Conservation (phyloP, 2,329 filamentous ascomycete species). For the Curvularia hawaiiensis region DNA sequence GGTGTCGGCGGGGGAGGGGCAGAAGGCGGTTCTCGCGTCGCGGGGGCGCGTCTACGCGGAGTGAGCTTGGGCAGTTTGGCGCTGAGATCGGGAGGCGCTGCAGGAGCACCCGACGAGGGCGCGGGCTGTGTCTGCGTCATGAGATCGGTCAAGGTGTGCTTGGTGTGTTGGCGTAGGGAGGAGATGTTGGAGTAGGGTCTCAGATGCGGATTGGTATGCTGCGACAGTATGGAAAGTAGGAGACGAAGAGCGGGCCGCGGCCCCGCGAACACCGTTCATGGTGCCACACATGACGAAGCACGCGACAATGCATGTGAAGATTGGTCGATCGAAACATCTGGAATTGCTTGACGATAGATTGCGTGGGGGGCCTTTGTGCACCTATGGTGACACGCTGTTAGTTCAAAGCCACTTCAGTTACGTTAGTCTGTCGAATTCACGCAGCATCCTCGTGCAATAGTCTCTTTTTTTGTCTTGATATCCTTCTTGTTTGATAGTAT, state of each 20-base stretch:
- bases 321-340: not conserved
- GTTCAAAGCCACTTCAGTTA: not conserved
- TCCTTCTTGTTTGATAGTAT: not conserved
- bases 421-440: not conserved
- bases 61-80: constrained; percentile 43
- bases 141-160: not conserved
- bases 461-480: not conserved
- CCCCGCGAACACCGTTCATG: not conserved
- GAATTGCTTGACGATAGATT: not conserved
- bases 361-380: not conserved
- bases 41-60: constrained; percentile 39
- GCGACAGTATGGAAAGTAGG: not conserved
- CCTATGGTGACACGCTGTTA: not conserved
- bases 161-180: not conserved
- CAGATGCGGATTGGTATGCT: not conserved
- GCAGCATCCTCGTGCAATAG: not conserved
- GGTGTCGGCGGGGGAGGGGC: constrained; percentile 77
- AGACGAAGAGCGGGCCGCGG: constrained; percentile 8
- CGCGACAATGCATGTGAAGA: not conserved
- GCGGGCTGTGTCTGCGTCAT: constrained; percentile 24
- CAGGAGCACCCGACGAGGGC: constrained; percentile 11
- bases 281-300: not conserved
- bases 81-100: constrained; percentile 29
- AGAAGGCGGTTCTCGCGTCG: constrained; percentile 28
- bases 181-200: not conserved